These are phyloP conservation scores for Clitopilus passeckerianus DNA, from an alignment of 768 basidiomycete genomes.

Conservation along the genomic window DNA sequence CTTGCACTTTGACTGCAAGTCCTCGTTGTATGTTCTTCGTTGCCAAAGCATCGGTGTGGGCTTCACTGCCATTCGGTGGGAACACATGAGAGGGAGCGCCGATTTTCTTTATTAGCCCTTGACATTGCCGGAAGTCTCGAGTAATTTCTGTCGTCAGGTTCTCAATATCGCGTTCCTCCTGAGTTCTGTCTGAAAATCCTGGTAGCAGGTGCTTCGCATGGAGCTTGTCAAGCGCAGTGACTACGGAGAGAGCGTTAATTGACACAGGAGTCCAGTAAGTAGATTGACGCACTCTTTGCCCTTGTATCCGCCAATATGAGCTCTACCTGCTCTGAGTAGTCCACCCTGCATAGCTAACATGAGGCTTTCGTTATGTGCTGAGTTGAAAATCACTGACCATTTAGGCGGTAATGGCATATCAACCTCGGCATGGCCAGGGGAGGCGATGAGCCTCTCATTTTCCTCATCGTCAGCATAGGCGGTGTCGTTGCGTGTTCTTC, in stretches of 20 bases:
- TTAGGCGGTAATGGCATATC: slow-evolving; percentile 74
- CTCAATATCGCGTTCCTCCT: slow-evolving; percentile 94
- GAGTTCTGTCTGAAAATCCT: slow-evolving; percentile 91
- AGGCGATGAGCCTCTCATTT: slow-evolving; percentile 58
- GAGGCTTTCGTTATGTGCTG: slow-evolving; percentile 12
- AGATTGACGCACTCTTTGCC: slow-evolving; percentile 64
- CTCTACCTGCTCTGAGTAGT: slow-evolving; percentile 86
- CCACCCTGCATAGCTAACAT: slow-evolving; percentile 61
- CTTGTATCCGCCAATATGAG: slow-evolving; percentile 64
- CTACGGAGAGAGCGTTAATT: slow-evolving; percentile 36
- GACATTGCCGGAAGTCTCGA: slow-evolving; percentile 64
- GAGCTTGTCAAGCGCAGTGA: slow-evolving; percentile 85
- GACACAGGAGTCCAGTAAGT: slow-evolving; percentile 10
- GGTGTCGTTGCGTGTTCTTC: slow-evolving; percentile 29
- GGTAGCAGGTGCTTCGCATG: slow-evolving; percentile 96
- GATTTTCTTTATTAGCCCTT: slow-evolving; percentile 73
- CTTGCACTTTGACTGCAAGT: slow-evolving; percentile 94
- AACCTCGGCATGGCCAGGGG: slow-evolving; percentile 39
- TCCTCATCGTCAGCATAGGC: slow-evolving; percentile 53
- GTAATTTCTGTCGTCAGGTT: slow-evolving; percentile 83
- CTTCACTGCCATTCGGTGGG: slow-evolving; percentile 43
- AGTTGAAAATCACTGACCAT: slow-evolving; percentile 52
- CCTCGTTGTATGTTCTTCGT: slow-evolving; percentile 95
- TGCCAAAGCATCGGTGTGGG: slow-evolving; percentile 52
- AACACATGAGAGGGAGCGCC: slow-evolving; percentile 56